phyloP scores from a whole-genome alignment of 2,329 filamentous ascomycete genomes.

The Bisporella sp. region DNA sequence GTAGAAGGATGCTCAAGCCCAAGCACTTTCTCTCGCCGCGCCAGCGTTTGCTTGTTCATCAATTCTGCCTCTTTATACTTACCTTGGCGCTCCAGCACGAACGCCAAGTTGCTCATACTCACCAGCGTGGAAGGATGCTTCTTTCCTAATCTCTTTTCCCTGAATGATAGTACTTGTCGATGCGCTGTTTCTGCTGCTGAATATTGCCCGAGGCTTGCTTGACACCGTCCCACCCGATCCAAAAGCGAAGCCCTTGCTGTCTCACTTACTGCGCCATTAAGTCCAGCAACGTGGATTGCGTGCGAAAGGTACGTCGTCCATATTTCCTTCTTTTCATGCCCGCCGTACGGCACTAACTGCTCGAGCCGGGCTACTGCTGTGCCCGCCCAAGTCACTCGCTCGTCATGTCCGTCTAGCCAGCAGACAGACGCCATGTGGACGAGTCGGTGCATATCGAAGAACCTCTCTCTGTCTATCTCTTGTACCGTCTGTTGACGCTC shows the following conservation, averaged over 20 bases:
- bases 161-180: constrained; percentile 1
- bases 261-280: background rate
- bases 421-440: constrained; percentile 4
- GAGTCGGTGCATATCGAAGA: constrained; percentile 6
- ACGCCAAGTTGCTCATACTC: background rate
- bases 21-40: background rate
- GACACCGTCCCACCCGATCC: constrained; percentile 2
- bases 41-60: background rate
- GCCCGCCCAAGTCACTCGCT: background rate
- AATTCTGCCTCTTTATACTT: background rate
- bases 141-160: background rate
- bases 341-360: constrained; percentile 2
- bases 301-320: constrained; percentile 5
- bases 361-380: background rate
- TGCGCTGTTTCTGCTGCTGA: constrained; percentile 2
- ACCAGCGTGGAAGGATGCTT: background rate
- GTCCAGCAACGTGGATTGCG: background rate
- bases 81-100: constrained; percentile 1
- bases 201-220: constrained; percentile 3
- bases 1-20: constrained; percentile 4
- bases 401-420: background rate
- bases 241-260: constrained; percentile 1
- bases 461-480: background rate
- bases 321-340: constrained; percentile 1
- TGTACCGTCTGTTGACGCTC: background rate